A percentile compares a stretch with the other conserved stretches of the same genome.
Evolutionary conservation across 169 alveolate genomes (phyloP).

Genomic region (Pseudocohnilembus persalinus): DNA sequence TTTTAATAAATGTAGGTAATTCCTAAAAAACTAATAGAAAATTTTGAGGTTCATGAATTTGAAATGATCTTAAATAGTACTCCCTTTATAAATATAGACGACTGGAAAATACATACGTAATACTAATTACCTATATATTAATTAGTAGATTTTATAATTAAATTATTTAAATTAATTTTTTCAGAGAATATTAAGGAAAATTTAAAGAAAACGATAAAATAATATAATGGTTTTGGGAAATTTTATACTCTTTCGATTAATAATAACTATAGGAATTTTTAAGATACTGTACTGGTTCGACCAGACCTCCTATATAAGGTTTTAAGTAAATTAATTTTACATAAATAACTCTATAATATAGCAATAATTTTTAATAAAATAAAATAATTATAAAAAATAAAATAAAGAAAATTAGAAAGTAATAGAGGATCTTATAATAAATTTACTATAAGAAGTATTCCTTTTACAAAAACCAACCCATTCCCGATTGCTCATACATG

Average conservation of each 20-base stretch:
- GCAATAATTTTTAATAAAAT: background rate
- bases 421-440: conserved; percentile 55
- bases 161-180: conserved; percentile 4
- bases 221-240: conserved; percentile 60
- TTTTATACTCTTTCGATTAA: conserved; percentile 40
- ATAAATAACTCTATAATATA: background rate
- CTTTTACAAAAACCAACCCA: conserved; percentile 36
- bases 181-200: conserved; percentile 56
- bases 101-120: conserved; percentile 48
- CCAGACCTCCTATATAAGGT: conserved; percentile 67
- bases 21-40: conserved; percentile 36
- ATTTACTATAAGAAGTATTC: conserved; percentile 51
- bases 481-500: conserved; percentile 61
- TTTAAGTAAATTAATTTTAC: conserved; percentile 26
- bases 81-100: conserved; percentile 58
- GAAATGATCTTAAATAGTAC: conserved; percentile 58
- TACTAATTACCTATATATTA: no score
- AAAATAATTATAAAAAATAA: conserved; percentile 2
- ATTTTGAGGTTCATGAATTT: conserved; percentile 57
- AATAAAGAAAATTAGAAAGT: conserved; percentile 55
- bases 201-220: conserved; percentile 47
- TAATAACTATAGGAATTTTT: conserved; percentile 52
- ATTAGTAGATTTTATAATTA: no score
- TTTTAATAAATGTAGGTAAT: conserved; percentile 24
- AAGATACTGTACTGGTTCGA: conserved; percentile 59